Evolutionary conservation across 371 early-diverging fungal genomes (phyloP).

Genomic region (Mortierella sp.): DNA sequence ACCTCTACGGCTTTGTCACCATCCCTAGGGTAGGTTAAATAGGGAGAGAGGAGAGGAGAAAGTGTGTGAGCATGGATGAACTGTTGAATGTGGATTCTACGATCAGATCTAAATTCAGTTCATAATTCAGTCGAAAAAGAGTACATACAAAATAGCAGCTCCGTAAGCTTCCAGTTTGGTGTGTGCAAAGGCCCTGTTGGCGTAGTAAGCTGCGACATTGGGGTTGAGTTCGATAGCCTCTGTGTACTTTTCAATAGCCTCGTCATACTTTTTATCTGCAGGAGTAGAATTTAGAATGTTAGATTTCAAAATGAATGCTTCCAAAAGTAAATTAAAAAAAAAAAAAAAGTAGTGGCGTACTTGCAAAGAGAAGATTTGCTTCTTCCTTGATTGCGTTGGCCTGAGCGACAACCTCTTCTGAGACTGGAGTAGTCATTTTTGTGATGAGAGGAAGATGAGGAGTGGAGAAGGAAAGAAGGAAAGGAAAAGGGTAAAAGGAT

Average conservation of each 20-base stretch:
- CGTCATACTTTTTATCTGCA: constrained; percentile 78
- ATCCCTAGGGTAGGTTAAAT: constrained; percentile 65
- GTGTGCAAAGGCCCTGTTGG: constrained; percentile 95
- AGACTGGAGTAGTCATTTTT: background rate
- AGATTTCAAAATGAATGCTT: background rate
- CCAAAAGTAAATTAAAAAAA: background rate
- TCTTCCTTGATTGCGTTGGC: constrained; percentile 69
- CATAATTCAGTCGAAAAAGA: background rate
- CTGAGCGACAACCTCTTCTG: background rate
- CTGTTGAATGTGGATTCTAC: background rate
- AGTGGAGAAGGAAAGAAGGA: background rate
- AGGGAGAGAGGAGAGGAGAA: background rate
- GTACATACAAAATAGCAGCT: constrained; percentile 80
- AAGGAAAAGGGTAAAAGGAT: background rate
- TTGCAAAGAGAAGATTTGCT: constrained; percentile 83
- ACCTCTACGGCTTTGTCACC: constrained; percentile 88
- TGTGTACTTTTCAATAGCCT: constrained; percentile 89
- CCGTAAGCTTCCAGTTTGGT: constrained; percentile 91
- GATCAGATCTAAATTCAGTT: background rate
- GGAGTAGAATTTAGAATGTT: background rate
- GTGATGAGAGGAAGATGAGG: constrained; percentile 8
- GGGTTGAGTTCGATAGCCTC: constrained; percentile 88
- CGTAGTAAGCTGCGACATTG: constrained; percentile 86
- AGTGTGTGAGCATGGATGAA: background rate
- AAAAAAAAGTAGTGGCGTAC: constrained; percentile 47